Evolutionary conservation across 768 basidiomycete species (phyloP).

Genomic region (Mycena rebaudengoi): DNA sequence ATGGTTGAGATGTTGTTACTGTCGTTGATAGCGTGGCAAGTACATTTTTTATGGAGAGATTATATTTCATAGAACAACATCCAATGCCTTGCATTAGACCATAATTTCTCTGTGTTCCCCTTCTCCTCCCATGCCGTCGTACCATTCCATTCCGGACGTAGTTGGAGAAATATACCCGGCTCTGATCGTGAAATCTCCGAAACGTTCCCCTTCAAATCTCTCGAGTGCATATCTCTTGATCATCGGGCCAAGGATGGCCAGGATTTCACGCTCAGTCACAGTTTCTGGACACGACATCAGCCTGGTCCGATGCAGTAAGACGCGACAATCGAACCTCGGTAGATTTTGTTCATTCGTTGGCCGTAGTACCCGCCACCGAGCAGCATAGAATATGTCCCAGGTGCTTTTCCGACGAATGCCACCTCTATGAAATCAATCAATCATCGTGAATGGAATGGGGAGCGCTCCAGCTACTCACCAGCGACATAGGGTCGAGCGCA

Average conservation of each 20-base stretch:
- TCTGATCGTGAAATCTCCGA: conserved; percentile 95
- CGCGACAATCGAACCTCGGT: conserved; percentile 63
- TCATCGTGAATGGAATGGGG: conserved; percentile 1
- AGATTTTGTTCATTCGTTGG: conserved; percentile 95
- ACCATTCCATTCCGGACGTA: conserved; percentile 86
- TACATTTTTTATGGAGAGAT: too few species aligned
- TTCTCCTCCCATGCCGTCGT: conserved; percentile 84
- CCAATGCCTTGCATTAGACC: neutral
- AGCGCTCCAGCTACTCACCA: conserved; percentile 52
- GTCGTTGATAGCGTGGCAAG: too few species aligned
- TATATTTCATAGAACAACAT: neutral
- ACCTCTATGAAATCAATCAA: conserved; percentile 86
- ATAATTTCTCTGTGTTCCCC: conserved; percentile 56
- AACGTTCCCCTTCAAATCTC: conserved; percentile 85
- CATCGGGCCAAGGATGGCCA: conserved; percentile 90
- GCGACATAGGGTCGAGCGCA: conserved; percentile 94
- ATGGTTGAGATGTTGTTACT: too few species aligned
- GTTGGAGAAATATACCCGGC: conserved; percentile 91
- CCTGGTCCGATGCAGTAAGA: neutral
- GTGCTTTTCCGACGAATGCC: conserved; percentile 96
- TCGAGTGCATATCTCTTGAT: conserved; percentile 94
- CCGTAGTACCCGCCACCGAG: conserved; percentile 96
- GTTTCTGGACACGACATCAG: conserved; percentile 59
- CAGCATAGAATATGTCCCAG: conserved; percentile 91
- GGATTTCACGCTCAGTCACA: conserved; percentile 90